Percentiles rank a stretch among this genome's conserved stretches.
Evolutionary conservation across 2,329 filamentous ascomycete genomes (phyloP).

Genomic region (Aspergillus aculeatinus): DNA sequence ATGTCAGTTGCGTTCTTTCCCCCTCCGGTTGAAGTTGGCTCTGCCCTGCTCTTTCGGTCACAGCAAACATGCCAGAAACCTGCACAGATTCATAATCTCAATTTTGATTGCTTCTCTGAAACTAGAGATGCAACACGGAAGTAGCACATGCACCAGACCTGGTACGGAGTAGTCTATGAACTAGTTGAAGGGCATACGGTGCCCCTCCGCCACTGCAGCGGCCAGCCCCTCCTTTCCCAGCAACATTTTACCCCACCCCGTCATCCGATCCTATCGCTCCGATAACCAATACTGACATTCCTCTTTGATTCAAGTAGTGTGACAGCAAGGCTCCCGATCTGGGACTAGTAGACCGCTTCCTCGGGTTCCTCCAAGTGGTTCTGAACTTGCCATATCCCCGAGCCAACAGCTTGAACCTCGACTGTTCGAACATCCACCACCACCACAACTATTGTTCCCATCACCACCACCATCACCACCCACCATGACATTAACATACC

Average conservation of each 20-base stretch:
- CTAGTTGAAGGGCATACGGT: not conserved
- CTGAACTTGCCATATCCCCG: not conserved
- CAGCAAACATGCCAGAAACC: too few species aligned
- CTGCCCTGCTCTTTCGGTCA: not conserved
- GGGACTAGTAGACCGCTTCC: not conserved
- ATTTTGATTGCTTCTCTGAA: slow-evolving; percentile 1
- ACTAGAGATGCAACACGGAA: too few species aligned
- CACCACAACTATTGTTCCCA: not conserved
- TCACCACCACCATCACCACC: not conserved
- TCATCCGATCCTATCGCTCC: not conserved
- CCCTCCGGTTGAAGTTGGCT: not conserved
- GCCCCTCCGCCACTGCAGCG: not conserved
- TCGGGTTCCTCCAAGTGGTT: not conserved
- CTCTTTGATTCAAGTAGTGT: too few species aligned
- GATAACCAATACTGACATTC: not conserved
- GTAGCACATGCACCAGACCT: too few species aligned
- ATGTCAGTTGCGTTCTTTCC: not conserved
- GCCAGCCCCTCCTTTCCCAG: not conserved
- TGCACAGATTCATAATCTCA: slow-evolving; percentile 3
- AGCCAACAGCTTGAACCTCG: too few species aligned
- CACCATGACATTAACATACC: slow-evolving; percentile 24
- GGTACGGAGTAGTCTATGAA: not conserved
- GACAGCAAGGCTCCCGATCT: not conserved
- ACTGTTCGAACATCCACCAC: not conserved
- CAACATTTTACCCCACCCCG: not conserved